A percentile compares a stretch with the other conserved stretches of the same genome.
Conservation (phyloP, 345 rosid species). For the Hibiscus syriacus region DNA sequence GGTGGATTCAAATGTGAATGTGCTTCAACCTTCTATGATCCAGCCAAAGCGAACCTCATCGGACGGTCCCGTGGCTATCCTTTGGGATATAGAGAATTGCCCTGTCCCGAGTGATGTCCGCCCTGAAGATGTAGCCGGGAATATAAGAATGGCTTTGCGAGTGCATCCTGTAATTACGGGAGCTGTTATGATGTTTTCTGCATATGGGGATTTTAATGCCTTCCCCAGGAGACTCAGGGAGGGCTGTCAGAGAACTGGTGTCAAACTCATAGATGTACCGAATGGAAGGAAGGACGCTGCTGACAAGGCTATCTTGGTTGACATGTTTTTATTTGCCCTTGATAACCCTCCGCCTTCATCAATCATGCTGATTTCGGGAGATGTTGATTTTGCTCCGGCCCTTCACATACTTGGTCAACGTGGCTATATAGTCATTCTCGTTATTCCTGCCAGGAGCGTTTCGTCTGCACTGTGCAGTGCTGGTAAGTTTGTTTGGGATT, state of each 20-base stretch:
- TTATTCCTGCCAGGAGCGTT: conserved; percentile 83
- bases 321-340: conserved; percentile 92
- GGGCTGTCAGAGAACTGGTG: conserved; percentile 98
- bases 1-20: conserved; percentile 27
- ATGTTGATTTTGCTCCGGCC: conserved; percentile 94
- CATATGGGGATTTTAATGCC: conserved; percentile 92
- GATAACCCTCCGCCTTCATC: conserved; percentile 87
- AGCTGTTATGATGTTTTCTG: conserved; percentile 69
- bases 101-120: conserved; percentile 87
- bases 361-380: conserved; percentile 83
- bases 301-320: conserved; percentile 91
- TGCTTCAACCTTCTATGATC: conserved; percentile 21
- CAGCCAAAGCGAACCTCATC: conserved; percentile 28
- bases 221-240: conserved; percentile 92
- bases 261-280: conserved; percentile 89
- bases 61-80: conserved; percentile 74
- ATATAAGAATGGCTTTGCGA: conserved; percentile 83
- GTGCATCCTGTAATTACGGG: conserved; percentile 80
- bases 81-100: conserved; percentile 98
- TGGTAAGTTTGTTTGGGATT: conserved; percentile 94
- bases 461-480: conserved; percentile 85
- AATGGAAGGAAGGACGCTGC: conserved; percentile 98
- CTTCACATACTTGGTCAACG: conserved; percentile 95
- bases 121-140: conserved; percentile 88
- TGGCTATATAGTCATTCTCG: conserved; percentile 74